Evolutionary conservation across 352 stramenopile genomes (phyloP), one percentile per base, ranked within the genome.

Genomic region (Phytopythium litorale): DNA sequence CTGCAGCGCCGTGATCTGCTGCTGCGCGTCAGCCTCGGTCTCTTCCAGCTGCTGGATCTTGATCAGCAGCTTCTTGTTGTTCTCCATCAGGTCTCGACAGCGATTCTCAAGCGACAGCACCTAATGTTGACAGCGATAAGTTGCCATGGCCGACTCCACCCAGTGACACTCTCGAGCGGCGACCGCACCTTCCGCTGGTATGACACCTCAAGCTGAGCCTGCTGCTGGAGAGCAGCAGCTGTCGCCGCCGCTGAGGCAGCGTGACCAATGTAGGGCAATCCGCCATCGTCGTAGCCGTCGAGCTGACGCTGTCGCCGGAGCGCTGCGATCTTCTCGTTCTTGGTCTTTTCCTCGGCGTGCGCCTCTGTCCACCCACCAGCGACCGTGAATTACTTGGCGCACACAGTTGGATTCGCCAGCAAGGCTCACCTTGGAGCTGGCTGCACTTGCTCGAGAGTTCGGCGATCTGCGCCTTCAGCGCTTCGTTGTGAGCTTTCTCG

Each of bases 31-130:
- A 4, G 59, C 67, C 42, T 89, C 71, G 1, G 59, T 70, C 15
- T 83, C 80, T 63, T 89, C 78, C 16, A 88, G 64, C 33, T 84
- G 74, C 50, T 89, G 70, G 33, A 91, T 89, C 62, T 78, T 86
- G 3, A 35, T 42, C n/a, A 91, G 49, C 2, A 91, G 68, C n/a
- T 76, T 81, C 51, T 87, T 88, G 70, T 87, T 89, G 63, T 89
- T 91, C 23, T 83, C 76, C 53, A 75, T 69, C 54, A 87, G 59
- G 48, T 89, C 79, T 38, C 77, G 72, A 35, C 71, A 86, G 4
- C 75, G 70, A 46, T 81, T 88, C 50, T 88, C 76, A n/a, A 89
- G 65, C 19, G 75, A 76, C 25, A 88, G 30, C 8, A 89, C 70
- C 82, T 91, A 52, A 0, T 13, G n/a, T 25, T 12, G 42, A n/a